Evolutionary conservation across 2,329 filamentous ascomycete genomes (phyloP), one percentile per base, ranked within the genome.

Genomic region (Arthrobotrys sinensis): DNA sequence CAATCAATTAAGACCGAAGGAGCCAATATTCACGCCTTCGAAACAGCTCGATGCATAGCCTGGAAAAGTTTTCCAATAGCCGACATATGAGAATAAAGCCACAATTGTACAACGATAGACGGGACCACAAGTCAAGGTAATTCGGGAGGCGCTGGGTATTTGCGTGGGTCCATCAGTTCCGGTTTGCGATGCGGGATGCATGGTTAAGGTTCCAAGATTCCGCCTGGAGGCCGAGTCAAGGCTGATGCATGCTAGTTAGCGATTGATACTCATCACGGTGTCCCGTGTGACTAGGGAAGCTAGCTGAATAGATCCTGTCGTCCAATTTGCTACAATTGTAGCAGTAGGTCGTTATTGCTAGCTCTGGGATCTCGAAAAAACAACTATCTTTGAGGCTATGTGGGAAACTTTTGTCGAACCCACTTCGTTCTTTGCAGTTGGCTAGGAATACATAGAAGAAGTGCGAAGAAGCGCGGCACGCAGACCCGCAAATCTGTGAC

Each of bases 131-230:
- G 34, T 36, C 68, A 60, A 46, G 34, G 45, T 55, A 60, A 53
- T 52, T 11, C 63, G 69, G 46, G 55, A 64, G 57, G 68, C 36
- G 38, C 40, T 60, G 14, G 12, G 21, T 6, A 10, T 43, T 32
- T 8, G 63, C 62, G 50, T 77, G 57, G 60, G 48, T 55, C 57
- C 66, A 66, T 50, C 34, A 43, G 62, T 70, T 70, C 66, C 73
- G 66, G 50, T 66, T 40, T 57, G 73, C 66, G 55, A 77, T 77
- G 73, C 73, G 52, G 73, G 40, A 76, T 76, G 60, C 40, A 60
- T 34, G 72, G 16, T 36, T 28, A 65, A 21, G 65, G 72, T 60
- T 65, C 32, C 16, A 62, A 28, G 46, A 11, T 46, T 19, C 28
- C 21, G 38, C 19, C 60, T 50, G 38, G 50, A 34, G 14, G 32